Evolutionary conservation across 169 alveolate genomes (phyloP), one percentile per base, ranked within the genome.

Genomic region (Plasmodium coatneyi): DNA sequence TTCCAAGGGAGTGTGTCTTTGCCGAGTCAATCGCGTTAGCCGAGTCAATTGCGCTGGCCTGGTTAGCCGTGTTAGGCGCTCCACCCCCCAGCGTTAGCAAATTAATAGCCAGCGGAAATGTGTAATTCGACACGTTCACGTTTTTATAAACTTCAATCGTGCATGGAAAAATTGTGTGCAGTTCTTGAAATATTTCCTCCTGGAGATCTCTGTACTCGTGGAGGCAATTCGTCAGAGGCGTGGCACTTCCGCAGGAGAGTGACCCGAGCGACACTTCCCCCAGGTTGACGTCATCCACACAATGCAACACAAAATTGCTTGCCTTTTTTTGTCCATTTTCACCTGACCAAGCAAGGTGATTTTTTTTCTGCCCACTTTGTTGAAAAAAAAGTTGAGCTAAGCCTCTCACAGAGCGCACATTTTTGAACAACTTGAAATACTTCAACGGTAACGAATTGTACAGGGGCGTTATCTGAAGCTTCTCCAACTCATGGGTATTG

Each of bases 41-140:
- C 46, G 12, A 71, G 19, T 7, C 49, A 36, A 4, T 14, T 36
- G 9, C 36, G 71, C n/a, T n/a, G n/a, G n/a, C 39, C 39, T 32
- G 39, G 3, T 1, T 14, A 19, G n/a, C 7, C 34, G 22, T 14
- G n/a, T 46, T 25, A 25, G 34, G 52, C 32, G 14, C 12, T 32
- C 14, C 83, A 32, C 43, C 39, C 80, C 70, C 71, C 71, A 89
- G 52, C 71, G 94, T 89, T 43, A 89, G 52, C 56, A 89, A 79
- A 89, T 89, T 89, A 25, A 89, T 78, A 28, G 94, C 94, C 49
- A 89, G 16, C 36, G 94, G 94, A 60, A 89, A 89, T 19, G 56
- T 28, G 71, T 34, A 89, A 89, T 89, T 89, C 14, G 80, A 89
- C 46, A 89, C 81, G 52, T 78, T 78, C 49, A 89, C 52, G n/a